These are phyloP conservation scores for Trametes pubescens DNA, from an alignment of 1,284 basidiomycete species.

Conservation along the genomic window DNA sequence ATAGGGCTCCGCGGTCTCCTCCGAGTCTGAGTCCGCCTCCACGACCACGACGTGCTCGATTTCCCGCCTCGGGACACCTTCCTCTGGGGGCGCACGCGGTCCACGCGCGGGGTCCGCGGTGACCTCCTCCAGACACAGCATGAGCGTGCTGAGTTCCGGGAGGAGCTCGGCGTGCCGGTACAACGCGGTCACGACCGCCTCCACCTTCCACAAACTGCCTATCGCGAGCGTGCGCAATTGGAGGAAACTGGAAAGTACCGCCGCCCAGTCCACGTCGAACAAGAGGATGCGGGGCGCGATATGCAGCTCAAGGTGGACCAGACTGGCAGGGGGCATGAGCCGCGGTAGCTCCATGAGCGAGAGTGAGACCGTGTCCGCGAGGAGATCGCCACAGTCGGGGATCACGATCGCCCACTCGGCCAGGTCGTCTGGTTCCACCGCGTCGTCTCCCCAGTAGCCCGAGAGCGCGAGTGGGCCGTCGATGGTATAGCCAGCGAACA, in stretches of 20 bases:
- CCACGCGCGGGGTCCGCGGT: not conserved
- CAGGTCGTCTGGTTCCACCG: too few relatives aligned
- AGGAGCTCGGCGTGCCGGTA: slow-evolving; percentile 2
- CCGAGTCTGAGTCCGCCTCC: slow-evolving; percentile 1
- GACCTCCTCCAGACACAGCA: slow-evolving; percentile 9
- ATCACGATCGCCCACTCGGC: slow-evolving; percentile 8
- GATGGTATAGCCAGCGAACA: slow-evolving; percentile 10
- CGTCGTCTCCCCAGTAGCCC: not conserved
- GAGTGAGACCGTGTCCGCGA: not conserved
- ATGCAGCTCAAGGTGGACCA: slow-evolving; percentile 14
- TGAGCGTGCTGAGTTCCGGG: slow-evolving; percentile 1
- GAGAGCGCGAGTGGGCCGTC: slow-evolving; percentile 2
- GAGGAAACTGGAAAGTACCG: slow-evolving; percentile 60
- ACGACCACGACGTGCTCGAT: slow-evolving; percentile 7
- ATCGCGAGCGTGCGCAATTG: slow-evolving; percentile 1
- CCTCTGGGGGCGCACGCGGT: not conserved
- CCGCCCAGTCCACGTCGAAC: slow-evolving; percentile 75
- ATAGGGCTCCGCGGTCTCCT: not conserved
- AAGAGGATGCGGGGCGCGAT: slow-evolving; percentile 61
- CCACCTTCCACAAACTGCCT: slow-evolving; percentile 13
- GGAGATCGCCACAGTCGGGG: slow-evolving; percentile 8
- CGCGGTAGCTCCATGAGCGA: slow-evolving; percentile 3
- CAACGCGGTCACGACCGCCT: slow-evolving; percentile 3
- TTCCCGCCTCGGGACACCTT: not conserved
- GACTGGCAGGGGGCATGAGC: not conserved